Conservation (phyloP, 148 eudicot genomes). For the Limonium bicolor region DNA sequence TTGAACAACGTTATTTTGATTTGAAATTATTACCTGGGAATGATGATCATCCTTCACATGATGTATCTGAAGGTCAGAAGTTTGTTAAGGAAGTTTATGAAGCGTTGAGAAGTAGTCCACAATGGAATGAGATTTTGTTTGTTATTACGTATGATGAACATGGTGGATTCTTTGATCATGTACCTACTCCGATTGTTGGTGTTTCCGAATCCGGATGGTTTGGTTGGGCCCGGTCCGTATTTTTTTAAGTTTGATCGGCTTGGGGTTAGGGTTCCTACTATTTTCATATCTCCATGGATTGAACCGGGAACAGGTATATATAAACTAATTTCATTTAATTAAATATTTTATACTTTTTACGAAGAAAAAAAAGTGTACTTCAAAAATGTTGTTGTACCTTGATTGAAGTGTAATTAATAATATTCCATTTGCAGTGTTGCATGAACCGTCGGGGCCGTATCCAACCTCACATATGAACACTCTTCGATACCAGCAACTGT, state of each 20-base stretch:
- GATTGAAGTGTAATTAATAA: too few species aligned
- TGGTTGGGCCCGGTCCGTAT: conserved; percentile 49
- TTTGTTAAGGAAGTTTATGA: conserved; percentile 68
- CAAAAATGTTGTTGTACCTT: too few species aligned
- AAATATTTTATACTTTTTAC: too few species aligned
- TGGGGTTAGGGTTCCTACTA: conserved; percentile 73
- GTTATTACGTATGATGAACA: conserved; percentile 68
- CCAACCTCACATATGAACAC: conserved; percentile 60
- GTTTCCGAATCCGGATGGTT: conserved; percentile 67
- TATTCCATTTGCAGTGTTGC: conserved; percentile 70
- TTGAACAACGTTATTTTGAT: conserved; percentile 41
- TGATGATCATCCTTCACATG: conserved; percentile 60
- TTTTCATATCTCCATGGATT: conserved; percentile 73
- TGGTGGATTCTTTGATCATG: conserved; percentile 83
- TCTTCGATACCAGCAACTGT: conserved; percentile 71
- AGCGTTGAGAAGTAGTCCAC: conserved; percentile 65
- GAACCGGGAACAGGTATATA: conserved; percentile 61
- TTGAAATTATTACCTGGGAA: conserved; percentile 21
- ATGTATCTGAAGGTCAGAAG: conserved; percentile 52
- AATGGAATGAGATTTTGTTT: conserved; percentile 70
- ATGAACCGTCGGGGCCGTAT: conserved; percentile 56
- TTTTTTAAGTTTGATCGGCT: conserved; percentile 54
- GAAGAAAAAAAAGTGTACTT: too few species aligned
- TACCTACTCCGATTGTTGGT: conserved; percentile 46
- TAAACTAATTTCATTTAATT: background rate